phyloP scores from a whole-genome alignment of 805 yeast genomes.

The Ogataea philodendri region DNA sequence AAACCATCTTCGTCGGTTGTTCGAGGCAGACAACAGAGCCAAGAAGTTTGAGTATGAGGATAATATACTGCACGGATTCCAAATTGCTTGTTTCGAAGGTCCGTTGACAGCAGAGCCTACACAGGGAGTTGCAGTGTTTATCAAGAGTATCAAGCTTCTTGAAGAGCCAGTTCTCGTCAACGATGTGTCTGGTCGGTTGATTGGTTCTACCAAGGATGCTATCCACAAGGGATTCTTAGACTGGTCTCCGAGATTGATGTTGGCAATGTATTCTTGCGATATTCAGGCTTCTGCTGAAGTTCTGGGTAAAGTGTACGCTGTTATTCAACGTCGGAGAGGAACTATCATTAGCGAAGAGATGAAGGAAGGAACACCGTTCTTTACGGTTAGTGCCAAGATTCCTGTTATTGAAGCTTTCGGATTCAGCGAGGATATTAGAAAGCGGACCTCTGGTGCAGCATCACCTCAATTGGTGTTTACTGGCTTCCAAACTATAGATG shows the following conservation, averaged over 20 bases:
- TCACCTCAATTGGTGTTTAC: constrained; percentile 90
- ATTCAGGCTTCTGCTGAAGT: constrained; percentile 95
- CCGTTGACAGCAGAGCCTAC: constrained; percentile 86
- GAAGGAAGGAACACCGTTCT: constrained; percentile 98
- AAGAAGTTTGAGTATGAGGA: constrained; percentile 48
- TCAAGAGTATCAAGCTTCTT: constrained; percentile 39
- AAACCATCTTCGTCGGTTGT: constrained; percentile 35
- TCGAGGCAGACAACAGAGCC: constrained; percentile 13
- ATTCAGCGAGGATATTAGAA: constrained; percentile 90
- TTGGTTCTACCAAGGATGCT: constrained; percentile 67
- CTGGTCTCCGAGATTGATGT: constrained; percentile 85
- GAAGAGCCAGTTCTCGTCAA: constrained; percentile 37
- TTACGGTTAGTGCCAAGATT: constrained; percentile 76
- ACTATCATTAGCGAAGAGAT: constrained; percentile 84
- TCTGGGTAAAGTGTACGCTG: constrained; percentile 92
- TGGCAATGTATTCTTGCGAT: constrained; percentile 93
- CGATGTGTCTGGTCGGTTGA: constrained; percentile 66
- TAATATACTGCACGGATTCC: constrained; percentile 78
- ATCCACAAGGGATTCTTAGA: constrained; percentile 69
- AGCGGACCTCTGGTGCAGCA: constrained; percentile 94
- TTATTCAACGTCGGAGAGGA: constrained; percentile 87
- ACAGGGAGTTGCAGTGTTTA: constrained; percentile 69
- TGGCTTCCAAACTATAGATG: constrained; percentile 82
- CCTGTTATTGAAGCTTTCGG: constrained; percentile 98
- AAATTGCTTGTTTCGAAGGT: constrained; percentile 77